Conservation (phyloP, 1,284 basidiomycete genomes). For the Boletus sp. region DNA sequence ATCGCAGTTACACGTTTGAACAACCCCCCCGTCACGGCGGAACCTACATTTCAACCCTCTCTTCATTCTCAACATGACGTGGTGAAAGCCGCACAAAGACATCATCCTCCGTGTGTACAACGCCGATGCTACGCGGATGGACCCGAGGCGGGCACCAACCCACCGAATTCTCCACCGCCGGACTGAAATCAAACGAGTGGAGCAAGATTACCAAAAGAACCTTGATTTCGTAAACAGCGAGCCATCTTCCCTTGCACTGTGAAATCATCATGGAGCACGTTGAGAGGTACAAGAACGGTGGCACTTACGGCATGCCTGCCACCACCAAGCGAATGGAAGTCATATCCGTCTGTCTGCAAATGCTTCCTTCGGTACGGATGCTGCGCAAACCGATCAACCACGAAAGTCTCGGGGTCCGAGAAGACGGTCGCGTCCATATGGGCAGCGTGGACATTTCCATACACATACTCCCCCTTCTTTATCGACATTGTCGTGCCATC, state of each 20-base stretch:
- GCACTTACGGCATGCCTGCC: conserved; percentile 25
- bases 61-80: neutral
- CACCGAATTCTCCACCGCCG: neutral
- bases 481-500: conserved; percentile 12
- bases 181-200: conserved; percentile 19
- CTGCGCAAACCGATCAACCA: conserved; percentile 24
- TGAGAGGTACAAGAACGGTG: neutral
- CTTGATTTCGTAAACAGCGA: conserved; percentile 27
- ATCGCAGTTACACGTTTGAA: neutral
- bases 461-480: conserved; percentile 22
- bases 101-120: conserved; percentile 24
- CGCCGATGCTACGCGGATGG: conserved; percentile 18
- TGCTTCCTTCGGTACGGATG: conserved; percentile 16
- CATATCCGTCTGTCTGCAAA: conserved; percentile 20
- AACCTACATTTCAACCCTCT: neutral
- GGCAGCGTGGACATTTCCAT: conserved; percentile 18
- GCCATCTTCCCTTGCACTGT: conserved; percentile 28
- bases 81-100: conserved; percentile 12
- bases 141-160: conserved; percentile 15
- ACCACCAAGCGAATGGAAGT: conserved; percentile 22
- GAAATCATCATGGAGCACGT: neutral
- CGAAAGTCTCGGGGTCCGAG: conserved; percentile 13
- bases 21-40: no score
- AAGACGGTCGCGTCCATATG: conserved; percentile 22
- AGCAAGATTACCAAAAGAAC: conserved; percentile 17